Base-by-base conservation (phyloP, 108 stramenopile species). In the Heterococcus sp. region DNA sequence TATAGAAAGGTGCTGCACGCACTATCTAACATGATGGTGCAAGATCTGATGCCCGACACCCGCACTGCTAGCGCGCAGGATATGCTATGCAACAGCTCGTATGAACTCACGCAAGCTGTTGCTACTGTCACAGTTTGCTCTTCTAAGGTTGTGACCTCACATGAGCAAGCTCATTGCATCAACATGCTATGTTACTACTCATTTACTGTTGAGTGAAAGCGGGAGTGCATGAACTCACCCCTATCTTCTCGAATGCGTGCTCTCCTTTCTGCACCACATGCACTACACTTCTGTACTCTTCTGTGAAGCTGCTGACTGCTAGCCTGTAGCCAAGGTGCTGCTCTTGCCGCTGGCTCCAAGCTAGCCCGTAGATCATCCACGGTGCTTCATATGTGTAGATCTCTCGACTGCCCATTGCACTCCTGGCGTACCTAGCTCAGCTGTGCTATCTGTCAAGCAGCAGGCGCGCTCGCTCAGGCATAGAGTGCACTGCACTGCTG, bases 381-480 rank as follows among this genome's bases (percentile, higher is more conserved):
- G 96, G 96, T 34, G 97, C 96, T 67, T 93, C 78, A 78, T 97
- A 98, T 2, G 97, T 98, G 86, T 97, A 97, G 69, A 97, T 98
- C 87, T 99, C 98, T 34, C 66, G 68, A 21, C 73, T 46, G 14
- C n/a, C n/a, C n/a, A n/a, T n/a, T n/a, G n/a, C n/a, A n/a, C n/a
- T n/a, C n/a, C n/a, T n/a, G n/a, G n/a, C n/a, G n/a, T n/a, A n/a
- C n/a, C n/a, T n/a, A n/a, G 8, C 21, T 67, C 8, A 3, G 66
- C 3, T 67, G 2, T 67, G 3, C 66, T 3, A 3, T 67, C 32
- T 32, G 8, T 3, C 66, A 3, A 67, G 46, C 14, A 58, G 8
- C 46, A 8, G 46, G 46, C 46, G 46, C 8, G 46, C 46, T 58
- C 46, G 46, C 21, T 58, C 46, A 8, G 21, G 46, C 14, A 8